These are phyloP conservation scores for Diophrys appendiculata DNA, from an alignment of 73 alveolate species.

Conservation along the genomic window DNA sequence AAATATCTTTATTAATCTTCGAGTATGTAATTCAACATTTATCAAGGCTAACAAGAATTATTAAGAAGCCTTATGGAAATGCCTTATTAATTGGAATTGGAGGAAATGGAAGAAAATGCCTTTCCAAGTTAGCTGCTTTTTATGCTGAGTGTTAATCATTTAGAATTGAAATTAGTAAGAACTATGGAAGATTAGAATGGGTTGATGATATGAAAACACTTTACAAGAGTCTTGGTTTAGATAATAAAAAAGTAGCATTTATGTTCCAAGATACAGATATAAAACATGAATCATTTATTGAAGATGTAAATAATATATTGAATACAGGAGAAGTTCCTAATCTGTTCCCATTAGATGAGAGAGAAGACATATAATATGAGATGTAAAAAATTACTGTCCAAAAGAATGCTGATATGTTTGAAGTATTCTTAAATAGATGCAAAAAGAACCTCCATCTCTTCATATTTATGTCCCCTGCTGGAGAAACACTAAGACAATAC, in stretches of 20 bases:
- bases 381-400: conserved; percentile 70
- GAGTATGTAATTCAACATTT: conserved; percentile 96
- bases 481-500: conserved; percentile 79
- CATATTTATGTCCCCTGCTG: conserved; percentile 83
- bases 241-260: conserved; percentile 63
- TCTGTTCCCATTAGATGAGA: conserved; percentile 78
- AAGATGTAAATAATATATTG: conserved; percentile 80
- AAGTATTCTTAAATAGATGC: conserved; percentile 75
- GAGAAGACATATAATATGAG: conserved; percentile 74
- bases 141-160: conserved; percentile 70
- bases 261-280: conserved; percentile 82
- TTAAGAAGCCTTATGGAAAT: conserved; percentile 98
- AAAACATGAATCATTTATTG: conserved; percentile 79
- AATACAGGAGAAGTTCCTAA: conserved; percentile 91
- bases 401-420: conserved; percentile 93
- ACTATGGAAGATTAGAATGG: conserved; percentile 71
- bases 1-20: conserved; percentile 91
- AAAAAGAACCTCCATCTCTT: conserved; percentile 80
- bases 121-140: conserved; percentile 82
- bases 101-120: conserved; percentile 90
- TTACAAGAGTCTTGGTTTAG: conserved; percentile 19
- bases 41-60: conserved; percentile 93
- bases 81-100: conserved; percentile 93
- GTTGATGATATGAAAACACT: conserved; percentile 55
- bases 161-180: conserved; percentile 79